These are phyloP conservation scores for Bisporella sp. DNA, from an alignment of 2,329 filamentous ascomycete species.

Conservation along the genomic window DNA sequence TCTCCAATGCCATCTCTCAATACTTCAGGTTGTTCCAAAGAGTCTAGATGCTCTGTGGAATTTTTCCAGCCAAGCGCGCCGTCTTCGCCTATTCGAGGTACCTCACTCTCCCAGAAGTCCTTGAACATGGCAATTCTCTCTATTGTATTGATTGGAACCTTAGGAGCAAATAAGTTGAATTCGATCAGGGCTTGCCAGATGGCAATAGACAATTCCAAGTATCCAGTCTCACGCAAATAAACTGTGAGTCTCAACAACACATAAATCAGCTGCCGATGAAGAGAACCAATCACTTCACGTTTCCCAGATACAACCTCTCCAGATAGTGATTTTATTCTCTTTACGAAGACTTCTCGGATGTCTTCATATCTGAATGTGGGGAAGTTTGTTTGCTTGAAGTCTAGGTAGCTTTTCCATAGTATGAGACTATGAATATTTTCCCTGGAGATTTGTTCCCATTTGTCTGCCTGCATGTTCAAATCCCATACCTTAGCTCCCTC, in stretches of 20 bases:
- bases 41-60: conserved; percentile 31
- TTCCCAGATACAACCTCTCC: conserved; percentile 7
- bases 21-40: conserved; percentile 11
- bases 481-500: conserved; percentile 75
- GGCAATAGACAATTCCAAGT: conserved; percentile 66
- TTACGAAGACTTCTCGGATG: conserved; percentile 50
- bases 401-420: conserved; percentile 68
- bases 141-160: conserved; percentile 11
- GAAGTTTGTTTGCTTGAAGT: conserved; percentile 65
- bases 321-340: conserved; percentile 47
- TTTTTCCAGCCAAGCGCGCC: conserved; percentile 63
- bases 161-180: conserved; percentile 55
- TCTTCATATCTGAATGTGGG: conserved; percentile 60
- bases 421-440: conserved; percentile 49
- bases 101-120: conserved; percentile 84
- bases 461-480: conserved; percentile 47
- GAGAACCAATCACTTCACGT: conserved; percentile 4
- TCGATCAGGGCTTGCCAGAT: conserved; percentile 82
- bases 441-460: conserved; percentile 58
- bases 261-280: conserved; percentile 48
- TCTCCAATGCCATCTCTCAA: conserved; percentile 13
- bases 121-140: conserved; percentile 42
- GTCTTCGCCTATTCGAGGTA: conserved; percentile 68
- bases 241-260: conserved; percentile 67
- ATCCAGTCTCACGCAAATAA: conserved; percentile 72